A percentile compares a stretch with the other conserved stretches of the same genome.
phyloP scores from a whole-genome alignment of 2,329 filamentous ascomycete genomes.

The Aureobasidium sp. region DNA sequence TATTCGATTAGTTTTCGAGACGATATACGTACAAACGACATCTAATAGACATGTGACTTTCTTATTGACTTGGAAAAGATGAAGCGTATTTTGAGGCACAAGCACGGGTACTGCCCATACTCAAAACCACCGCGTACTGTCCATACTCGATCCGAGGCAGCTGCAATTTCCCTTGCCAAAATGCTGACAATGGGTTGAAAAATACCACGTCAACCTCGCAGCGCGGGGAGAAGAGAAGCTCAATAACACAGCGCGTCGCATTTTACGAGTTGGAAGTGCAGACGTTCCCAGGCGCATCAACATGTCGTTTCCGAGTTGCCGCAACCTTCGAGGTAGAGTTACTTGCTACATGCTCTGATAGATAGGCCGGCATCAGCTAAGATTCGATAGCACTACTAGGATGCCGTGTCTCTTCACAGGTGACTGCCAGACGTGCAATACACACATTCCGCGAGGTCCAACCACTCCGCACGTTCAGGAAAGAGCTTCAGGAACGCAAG shows the following conservation, averaged over 20 bases:
- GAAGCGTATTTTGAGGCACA: conserved; percentile 12
- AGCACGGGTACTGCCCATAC: conserved; percentile 8
- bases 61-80: too few species aligned
- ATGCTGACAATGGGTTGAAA: conserved; percentile 11
- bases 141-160: conserved; percentile 7
- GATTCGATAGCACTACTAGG: not conserved
- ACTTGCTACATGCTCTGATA: not conserved
- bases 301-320: not conserved
- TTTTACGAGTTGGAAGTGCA: too few species aligned
- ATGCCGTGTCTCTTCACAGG: not conserved
- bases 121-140: conserved; percentile 14
- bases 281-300: not conserved
- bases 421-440: conserved; percentile 29
- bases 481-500: conserved; percentile 56
- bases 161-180: conserved; percentile 10
- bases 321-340: not conserved
- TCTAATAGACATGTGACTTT: too few species aligned
- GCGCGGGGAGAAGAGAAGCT: conserved; percentile 2
- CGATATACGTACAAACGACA: too few species aligned
- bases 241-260: not conserved
- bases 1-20: too few species aligned
- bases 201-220: conserved; percentile 3
- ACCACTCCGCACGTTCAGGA: conserved; percentile 62
- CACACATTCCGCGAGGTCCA: conserved; percentile 70
- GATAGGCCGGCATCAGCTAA: not conserved